These are phyloP conservation scores for Kappamyces sp. DNA, from an alignment of 192 early-diverging fungal genomes.

Conservation along the genomic window DNA sequence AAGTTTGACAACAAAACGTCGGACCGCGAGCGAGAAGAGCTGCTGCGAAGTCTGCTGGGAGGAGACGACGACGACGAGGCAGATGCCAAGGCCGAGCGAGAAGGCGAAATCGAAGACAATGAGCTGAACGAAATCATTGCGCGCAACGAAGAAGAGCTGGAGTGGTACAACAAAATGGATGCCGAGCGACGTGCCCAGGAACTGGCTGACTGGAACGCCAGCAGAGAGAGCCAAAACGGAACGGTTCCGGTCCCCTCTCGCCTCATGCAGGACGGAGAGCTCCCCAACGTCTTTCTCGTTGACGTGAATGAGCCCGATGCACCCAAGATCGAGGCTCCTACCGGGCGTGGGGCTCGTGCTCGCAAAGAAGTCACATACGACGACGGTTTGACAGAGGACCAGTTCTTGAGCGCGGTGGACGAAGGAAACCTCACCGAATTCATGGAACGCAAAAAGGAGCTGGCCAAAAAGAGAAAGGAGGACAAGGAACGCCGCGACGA, in stretches of 20 bases:
- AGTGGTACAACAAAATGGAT: slow-evolving; percentile 72
- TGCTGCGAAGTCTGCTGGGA: slow-evolving; percentile 78
- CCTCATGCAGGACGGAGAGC: slow-evolving; percentile 76
- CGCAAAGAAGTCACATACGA: slow-evolving; percentile 77
- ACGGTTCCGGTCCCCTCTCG: slow-evolving; percentile 62
- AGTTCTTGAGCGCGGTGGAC: slow-evolving; percentile 71
- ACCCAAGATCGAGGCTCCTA: slow-evolving; percentile 37
- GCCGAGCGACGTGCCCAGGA: slow-evolving; percentile 55
- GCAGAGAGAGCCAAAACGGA: slow-evolving; percentile 37
- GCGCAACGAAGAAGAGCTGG: slow-evolving; percentile 75
- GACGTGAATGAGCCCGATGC: slow-evolving; percentile 47
- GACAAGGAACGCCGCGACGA: slow-evolving; percentile 34
- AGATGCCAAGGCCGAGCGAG: slow-evolving; percentile 48
- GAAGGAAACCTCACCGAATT: slow-evolving; percentile 39
- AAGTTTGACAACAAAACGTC: slow-evolving; percentile 98
- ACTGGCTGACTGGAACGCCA: slow-evolving; percentile 40
- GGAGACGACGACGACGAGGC: slow-evolving; percentile 72
- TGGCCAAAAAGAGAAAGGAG: slow-evolving; percentile 25
- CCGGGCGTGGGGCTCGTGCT: slow-evolving; percentile 68
- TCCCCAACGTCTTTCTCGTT: slow-evolving; percentile 72
- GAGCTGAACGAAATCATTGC: slow-evolving; percentile 92
- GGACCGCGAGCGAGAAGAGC: slow-evolving; percentile 85
- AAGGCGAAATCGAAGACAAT: slow-evolving; percentile 70
- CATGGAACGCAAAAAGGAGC: slow-evolving; percentile 27
- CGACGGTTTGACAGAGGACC: slow-evolving; percentile 89